These are phyloP conservation scores for Sordariomycetes sp. DNA, from an alignment of 2,329 filamentous ascomycete species.

Conservation along the genomic window DNA sequence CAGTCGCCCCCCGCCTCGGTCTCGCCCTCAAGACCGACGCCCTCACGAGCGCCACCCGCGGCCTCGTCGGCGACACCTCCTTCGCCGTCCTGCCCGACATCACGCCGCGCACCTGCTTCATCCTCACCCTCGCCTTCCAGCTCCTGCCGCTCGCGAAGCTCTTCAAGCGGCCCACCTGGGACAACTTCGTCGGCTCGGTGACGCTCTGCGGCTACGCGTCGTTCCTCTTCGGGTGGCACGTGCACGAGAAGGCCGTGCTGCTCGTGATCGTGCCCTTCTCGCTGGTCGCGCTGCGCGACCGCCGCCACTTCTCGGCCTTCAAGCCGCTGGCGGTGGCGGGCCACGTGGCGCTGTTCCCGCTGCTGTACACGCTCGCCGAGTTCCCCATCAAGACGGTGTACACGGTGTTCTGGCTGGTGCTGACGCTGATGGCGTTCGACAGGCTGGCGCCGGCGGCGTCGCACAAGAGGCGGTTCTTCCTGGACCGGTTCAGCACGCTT, in stretches of 20 bases:
- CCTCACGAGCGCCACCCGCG: conserved; percentile 80
- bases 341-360: conserved; percentile 88
- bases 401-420: conserved; percentile 80
- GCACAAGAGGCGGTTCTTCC: conserved; percentile 65
- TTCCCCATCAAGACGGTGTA: conserved; percentile 92
- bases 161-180: conserved; percentile 72
- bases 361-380: conserved; percentile 84
- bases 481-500: conserved; percentile 81
- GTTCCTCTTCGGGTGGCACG: conserved; percentile 97
- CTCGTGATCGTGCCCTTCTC: conserved; percentile 93
- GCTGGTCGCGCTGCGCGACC: conserved; percentile 79
- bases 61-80: conserved; percentile 83
- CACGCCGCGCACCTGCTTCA: conserved; percentile 68
- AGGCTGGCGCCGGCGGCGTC: conserved; percentile 74
- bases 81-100: conserved; percentile 91
- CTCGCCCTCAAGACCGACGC: conserved; percentile 64
- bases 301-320: conserved; percentile 85
- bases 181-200: conserved; percentile 78
- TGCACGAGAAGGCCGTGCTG: conserved; percentile 94
- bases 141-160: conserved; percentile 70
- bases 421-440: conserved; percentile 82
- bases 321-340: conserved; percentile 84
- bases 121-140: conserved; percentile 75
- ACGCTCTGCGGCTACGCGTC: conserved; percentile 93
- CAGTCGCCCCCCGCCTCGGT: conserved; percentile 74